These are phyloP conservation scores for Thermoascus crustaceus DNA, from an alignment of 2,329 filamentous ascomycete genomes.

Conservation along the genomic window DNA sequence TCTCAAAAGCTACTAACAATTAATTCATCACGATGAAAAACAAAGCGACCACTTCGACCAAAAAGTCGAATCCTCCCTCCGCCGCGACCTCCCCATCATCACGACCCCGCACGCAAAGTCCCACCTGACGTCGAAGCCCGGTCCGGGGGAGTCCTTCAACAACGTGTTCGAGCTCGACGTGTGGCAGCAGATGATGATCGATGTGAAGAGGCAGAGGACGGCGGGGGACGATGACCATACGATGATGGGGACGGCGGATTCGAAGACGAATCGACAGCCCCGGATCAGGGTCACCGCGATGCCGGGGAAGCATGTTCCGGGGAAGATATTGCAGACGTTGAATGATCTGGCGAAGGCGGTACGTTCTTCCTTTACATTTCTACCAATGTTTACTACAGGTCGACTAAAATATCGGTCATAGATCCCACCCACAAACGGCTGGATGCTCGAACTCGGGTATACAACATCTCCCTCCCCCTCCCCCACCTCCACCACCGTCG, in stretches of 20 bases:
- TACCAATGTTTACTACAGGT: background rate
- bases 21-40: too few relatives aligned
- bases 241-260: too few relatives aligned
- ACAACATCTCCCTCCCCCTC: too few relatives aligned
- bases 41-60: constrained; percentile 48
- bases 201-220: constrained; percentile 22
- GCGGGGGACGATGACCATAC: too few relatives aligned
- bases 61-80: constrained; percentile 43
- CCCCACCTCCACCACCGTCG: too few relatives aligned
- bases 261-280: too few relatives aligned
- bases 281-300: constrained; percentile 53
- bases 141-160: constrained; percentile 44
- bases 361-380: constrained; percentile 9
- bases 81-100: constrained; percentile 52
- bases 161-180: constrained; percentile 48
- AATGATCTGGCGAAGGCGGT: constrained; percentile 44
- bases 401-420: constrained; percentile 25
- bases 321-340: constrained; percentile 31
- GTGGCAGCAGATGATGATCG: constrained; percentile 46
- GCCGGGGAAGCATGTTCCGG: constrained; percentile 57
- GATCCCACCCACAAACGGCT: constrained; percentile 59
- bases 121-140: constrained; percentile 41
- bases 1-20: background rate
- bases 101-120: constrained; percentile 54
- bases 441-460: constrained; percentile 58